Base-by-base conservation (phyloP, 352 stramenopile genomes). In the Peronospora belbahrii region DNA sequence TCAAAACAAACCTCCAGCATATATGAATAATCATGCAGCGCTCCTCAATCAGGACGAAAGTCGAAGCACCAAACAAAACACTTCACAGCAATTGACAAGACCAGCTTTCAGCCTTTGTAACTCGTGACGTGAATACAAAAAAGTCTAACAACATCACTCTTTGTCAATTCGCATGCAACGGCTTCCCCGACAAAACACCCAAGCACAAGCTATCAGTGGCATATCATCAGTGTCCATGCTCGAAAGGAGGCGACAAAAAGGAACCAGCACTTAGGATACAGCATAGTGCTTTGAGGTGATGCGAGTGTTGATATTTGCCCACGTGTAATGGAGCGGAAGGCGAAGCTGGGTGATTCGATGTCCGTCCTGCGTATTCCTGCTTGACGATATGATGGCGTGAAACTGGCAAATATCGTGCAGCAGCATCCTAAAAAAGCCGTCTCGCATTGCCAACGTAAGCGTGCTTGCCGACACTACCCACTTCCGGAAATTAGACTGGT, bases 391-490 rank as follows among this genome's bases (percentile, higher is more conserved):
- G 3, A 90, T 49, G 6, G 53, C 59, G 36, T 90, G 79, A 47
- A 88, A 90, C 13, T 78, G 64, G 34, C 74, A 79, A 31, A 90
- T 48, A 20, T 90, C 79, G 30, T 90, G 79, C 25, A 88, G 52
- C 22, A 90, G 42, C 36, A 88, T 48, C 2, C 79, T 62, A 41
- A 71, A 84, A 39, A 87, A 88, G 43, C 74, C 80, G 40, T 90
- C 74, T 2, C 74, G 70, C 55, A 90, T 73, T 7, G 64, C 75
- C 28, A 88, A 38, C n/a, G 74, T 87, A 9, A 90, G 48, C 11
- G 68, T 74, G 41, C 66, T 80, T 10, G 74, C 74, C 14, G 70
- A 77, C 2, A 88, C 74, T 13, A 81, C 67, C 72, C 77, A 88
- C 42, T 85, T 83, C 31, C 68, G 67, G 30, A 85, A 83, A 1